Base-by-base conservation (phyloP, 1,284 basidiomycete species). In the Malassezia vespertilionis region DNA sequence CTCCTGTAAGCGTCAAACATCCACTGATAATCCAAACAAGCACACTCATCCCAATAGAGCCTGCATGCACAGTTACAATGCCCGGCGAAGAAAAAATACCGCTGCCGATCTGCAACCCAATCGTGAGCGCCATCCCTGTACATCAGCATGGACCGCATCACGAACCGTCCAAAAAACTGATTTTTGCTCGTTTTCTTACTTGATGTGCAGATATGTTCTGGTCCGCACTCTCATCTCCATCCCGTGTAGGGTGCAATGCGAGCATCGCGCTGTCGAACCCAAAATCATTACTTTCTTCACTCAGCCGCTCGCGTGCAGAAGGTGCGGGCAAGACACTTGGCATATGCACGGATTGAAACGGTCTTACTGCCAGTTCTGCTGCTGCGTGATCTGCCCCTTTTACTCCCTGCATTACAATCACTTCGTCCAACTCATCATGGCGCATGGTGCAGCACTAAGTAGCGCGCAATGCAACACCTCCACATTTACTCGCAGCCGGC, bases 21-120 rank as follows among this genome's bases (percentile, higher is more conserved):
- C 64, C 67, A 9, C 58, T 58, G 3, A 60, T 33, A 4, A 63
- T 26, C 64, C 67, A 70, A 23, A 67, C 62, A n/a, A 64, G 41
- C 18, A 70, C 33, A 22, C 56, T 59, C 2, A 61, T 56, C 10
- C 65, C 67, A 9, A 69, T 54, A 27, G 56, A 60, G 17, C 67
- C 67, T 1, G 63, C 60, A 31, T 67, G 59, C 20, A 63, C 52
- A 9, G 67, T 65, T 8, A 70, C 58, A 3, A 70, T 58, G 9
- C 66, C 67, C 4, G 67, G 67, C 2, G 67, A 69, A 1, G 63
- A 66, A 33, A 69, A 70, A 44, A 69, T 70, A 9, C 67, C 65
- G 14, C 57, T 59, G 11, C 65, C 65, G 12, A 70, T 63, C 42
- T 70, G 67, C 11, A 70, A 52, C 17, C 67, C 67, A 10, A 69